phyloP scores from a whole-genome alignment of 1,139 yeast genomes.

The Magnusiomyces ingens region DNA sequence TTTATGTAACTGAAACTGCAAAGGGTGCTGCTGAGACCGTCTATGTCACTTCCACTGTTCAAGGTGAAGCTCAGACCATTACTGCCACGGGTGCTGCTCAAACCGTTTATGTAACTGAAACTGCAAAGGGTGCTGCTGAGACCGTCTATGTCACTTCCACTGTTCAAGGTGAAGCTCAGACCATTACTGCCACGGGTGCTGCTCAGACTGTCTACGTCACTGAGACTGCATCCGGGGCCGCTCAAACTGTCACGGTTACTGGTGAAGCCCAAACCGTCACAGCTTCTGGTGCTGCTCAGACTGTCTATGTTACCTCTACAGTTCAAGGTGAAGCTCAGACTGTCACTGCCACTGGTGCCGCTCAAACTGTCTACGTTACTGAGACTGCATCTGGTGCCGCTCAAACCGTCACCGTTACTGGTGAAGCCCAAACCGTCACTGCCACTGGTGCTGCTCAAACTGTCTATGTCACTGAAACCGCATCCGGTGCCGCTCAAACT shows the following conservation, averaged over 20 bases:
- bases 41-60: conserved; percentile 1
- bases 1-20: conserved; percentile 10
- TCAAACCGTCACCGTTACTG: background rate
- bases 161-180: background rate
- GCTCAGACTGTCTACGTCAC: conserved; percentile 16
- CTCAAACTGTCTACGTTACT: conserved; percentile 4
- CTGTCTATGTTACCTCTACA: conserved; percentile 9
- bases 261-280: conserved; percentile 1
- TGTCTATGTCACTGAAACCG: background rate
- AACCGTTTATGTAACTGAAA: conserved; percentile 12
- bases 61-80: conserved; percentile 10
- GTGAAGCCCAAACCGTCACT: background rate
- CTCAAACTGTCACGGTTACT: background rate
- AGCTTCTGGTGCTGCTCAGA: conserved; percentile 2
- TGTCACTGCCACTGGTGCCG: conserved; percentile 1
- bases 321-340: background rate
- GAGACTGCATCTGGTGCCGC: conserved; percentile 3
- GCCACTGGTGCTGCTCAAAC: background rate
- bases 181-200: conserved; percentile 16
- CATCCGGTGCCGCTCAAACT: background rate
- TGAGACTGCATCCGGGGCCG: conserved; percentile 12
- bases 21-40: conserved; percentile 7
- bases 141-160: conserved; percentile 16
- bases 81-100: conserved; percentile 14
- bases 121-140: conserved; percentile 14